These are phyloP conservation scores for Alternaria conjuncta DNA, from an alignment of 2,329 filamentous ascomycete genomes.

Conservation along the genomic window DNA sequence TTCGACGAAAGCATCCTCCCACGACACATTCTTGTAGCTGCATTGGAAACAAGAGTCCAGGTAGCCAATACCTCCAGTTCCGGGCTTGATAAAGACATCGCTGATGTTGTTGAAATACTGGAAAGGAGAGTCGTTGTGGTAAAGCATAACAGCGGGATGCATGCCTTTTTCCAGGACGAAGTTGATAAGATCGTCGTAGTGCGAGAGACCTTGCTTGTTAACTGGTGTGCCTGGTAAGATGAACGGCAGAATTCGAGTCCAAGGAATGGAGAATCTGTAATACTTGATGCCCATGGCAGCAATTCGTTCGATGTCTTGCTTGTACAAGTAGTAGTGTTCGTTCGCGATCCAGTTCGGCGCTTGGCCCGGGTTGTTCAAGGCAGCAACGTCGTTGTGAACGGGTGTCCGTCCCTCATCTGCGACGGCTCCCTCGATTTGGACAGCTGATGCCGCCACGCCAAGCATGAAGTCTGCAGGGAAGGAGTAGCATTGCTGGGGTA, in stretches of 20 bases:
- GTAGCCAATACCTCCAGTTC: constrained; percentile 38
- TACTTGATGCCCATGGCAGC: constrained; percentile 60
- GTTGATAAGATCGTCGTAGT: constrained; percentile 63
- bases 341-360: constrained; percentile 46
- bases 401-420: constrained; percentile 40
- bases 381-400: constrained; percentile 24
- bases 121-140: constrained; percentile 59
- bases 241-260: constrained; percentile 62
- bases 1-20: constrained; percentile 59
- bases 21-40: constrained; percentile 52
- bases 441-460: constrained; percentile 36
- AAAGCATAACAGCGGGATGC: constrained; percentile 56
- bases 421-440: constrained; percentile 41
- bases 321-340: constrained; percentile 63
- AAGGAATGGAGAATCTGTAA: constrained; percentile 61
- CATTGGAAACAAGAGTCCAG: constrained; percentile 47
- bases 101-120: constrained; percentile 51
- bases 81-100: constrained; percentile 25
- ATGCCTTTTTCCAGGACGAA: constrained; percentile 59
- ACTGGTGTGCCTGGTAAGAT: constrained; percentile 58
- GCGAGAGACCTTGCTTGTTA: constrained; percentile 58
- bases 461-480: constrained; percentile 57
- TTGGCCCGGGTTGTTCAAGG: constrained; percentile 11
- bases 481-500: constrained; percentile 56
- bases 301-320: constrained; percentile 62